phyloP scores from a whole-genome alignment of 2,329 filamentous ascomycete species.

The Colletotrichum tofieldiae region DNA sequence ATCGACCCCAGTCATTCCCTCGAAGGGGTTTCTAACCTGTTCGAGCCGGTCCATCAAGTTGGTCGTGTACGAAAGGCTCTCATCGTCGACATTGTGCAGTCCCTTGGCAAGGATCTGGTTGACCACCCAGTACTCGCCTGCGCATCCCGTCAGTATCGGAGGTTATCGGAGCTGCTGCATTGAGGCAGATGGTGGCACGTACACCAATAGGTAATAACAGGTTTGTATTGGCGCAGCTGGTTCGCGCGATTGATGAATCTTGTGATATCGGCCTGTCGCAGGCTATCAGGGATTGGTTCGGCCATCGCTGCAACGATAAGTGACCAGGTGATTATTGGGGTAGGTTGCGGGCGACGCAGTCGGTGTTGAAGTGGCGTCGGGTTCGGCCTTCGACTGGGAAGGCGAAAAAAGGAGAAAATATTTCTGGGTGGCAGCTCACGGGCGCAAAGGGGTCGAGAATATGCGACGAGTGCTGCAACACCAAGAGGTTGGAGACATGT shows the following conservation, averaged over 20 bases:
- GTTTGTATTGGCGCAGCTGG: constrained; percentile 88
- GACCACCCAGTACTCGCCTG: constrained; percentile 92
- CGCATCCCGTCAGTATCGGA: constrained; percentile 11
- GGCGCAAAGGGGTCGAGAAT: constrained; percentile 21
- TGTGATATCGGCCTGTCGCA: constrained; percentile 86
- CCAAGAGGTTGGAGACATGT: constrained; percentile 29
- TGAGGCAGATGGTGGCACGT: constrained; percentile 55
- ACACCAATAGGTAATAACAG: constrained; percentile 97
- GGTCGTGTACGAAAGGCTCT: constrained; percentile 85
- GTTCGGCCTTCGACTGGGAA: not conserved
- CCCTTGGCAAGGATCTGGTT: constrained; percentile 89
- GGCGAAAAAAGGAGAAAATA: not conserved
- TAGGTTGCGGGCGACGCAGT: not conserved
- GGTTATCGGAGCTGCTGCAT: not conserved
- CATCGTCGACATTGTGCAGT: constrained; percentile 84
- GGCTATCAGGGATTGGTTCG: constrained; percentile 76
- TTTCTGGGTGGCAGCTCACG: constrained; percentile 21
- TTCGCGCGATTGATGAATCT: constrained; percentile 87
- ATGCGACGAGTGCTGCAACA: constrained; percentile 36
- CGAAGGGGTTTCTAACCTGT: constrained; percentile 64
- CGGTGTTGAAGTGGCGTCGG: not conserved
- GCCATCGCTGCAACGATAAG: constrained; percentile 71
- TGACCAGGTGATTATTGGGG: not conserved
- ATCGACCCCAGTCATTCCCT: too few relatives aligned
- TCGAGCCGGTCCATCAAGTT: constrained; percentile 93